Base-by-base conservation (phyloP, 139 green algal species). In the Chlamydomonas urium region DNA sequence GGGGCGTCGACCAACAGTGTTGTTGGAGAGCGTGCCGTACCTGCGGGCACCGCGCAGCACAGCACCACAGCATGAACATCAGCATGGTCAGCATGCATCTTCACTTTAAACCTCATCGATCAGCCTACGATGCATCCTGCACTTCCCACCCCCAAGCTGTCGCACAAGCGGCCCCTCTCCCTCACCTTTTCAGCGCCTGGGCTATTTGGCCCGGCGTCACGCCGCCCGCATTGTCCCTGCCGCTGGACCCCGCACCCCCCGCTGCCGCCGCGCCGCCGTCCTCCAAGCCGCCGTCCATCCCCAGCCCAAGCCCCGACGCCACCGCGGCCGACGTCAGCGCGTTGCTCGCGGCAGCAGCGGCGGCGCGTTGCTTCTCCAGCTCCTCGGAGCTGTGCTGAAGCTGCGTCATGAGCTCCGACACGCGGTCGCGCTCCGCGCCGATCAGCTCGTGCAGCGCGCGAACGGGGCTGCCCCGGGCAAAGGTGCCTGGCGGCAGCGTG, bases 391-490 rank as follows among this genome's bases (percentile, higher is more conserved):
- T 63, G 6, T 8, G 4, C 60, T 68, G 31, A 23, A 79, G 65
- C 36, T 69, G 61, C 19, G 33, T 57, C 73, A 79, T 72, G 45
- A 79, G 65, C 73, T 74, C 65, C 33, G 66, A 66, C 32, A 80
- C 60, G 14, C 67, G 47, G 57, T 80, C 74, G 3, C 67, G 17
- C 66, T 80, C 74, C 34, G 36, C 56, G 29, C 74, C 56, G 31
- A 80, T 71, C 57, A 80, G 66, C 59, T 80, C 74, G 62, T 80
- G 67, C 58, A 80, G 73, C 24, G 34, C 66, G 29, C 74, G 29
- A 5, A 37, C 62, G 1, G 74, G 66, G 66, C 66, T 75, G 58
- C 66, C 66, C n/a, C 42, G 38, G 24, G 73, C 57, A 21, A 80
- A 21, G 0, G 35, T 71, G 8, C 74, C 74, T 26, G 19, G 38